Evolutionary conservation across 169 alveolate species (phyloP).

Genomic region (Eimeria nieschulzi): DNA sequence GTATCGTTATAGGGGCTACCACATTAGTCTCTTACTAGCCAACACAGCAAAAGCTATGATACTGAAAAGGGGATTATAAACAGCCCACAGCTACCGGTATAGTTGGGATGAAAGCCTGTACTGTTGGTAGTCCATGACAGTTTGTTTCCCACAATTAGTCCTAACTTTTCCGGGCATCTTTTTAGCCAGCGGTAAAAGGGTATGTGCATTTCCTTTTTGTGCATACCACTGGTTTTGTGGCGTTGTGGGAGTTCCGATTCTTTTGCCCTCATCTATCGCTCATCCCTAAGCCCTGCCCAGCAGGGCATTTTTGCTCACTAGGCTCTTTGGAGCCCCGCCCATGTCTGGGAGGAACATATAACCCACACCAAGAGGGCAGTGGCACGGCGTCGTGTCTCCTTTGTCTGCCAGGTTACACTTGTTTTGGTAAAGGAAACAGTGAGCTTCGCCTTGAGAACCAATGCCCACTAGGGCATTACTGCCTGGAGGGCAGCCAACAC

Average conservation of each 20-base stretch:
- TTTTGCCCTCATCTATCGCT: slow-evolving; percentile 52
- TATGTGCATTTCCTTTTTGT: too few relatives aligned
- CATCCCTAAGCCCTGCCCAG: slow-evolving; percentile 65
- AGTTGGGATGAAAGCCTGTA: too few relatives aligned
- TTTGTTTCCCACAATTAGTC: too few relatives aligned
- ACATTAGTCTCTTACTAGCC: too few relatives aligned
- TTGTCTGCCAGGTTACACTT: slow-evolving; percentile 30
- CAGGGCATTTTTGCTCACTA: slow-evolving; percentile 56
- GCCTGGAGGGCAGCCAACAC: slow-evolving; percentile 50
- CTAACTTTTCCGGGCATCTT: too few relatives aligned
- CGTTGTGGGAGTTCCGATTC: slow-evolving; percentile 46
- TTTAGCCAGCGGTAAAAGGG: too few relatives aligned
- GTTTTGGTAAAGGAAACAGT: slow-evolving; percentile 55
- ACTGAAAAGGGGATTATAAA: too few relatives aligned
- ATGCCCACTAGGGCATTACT: slow-evolving; percentile 68
- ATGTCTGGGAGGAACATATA: slow-evolving; percentile 58
- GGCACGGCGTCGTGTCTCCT: slow-evolving; percentile 39
- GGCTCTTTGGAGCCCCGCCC: slow-evolving; percentile 63
- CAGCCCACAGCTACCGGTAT: too few relatives aligned
- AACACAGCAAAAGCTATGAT: too few relatives aligned
- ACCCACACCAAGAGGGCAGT: slow-evolving; percentile 52
- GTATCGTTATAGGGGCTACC: not conserved
- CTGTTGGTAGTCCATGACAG: too few relatives aligned
- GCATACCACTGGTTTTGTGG: too few relatives aligned
- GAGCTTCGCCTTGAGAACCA: slow-evolving; percentile 36